A percentile compares a stretch with the other conserved stretches of the same genome.
Conservation (phyloP, 2,329 filamentous ascomycete genomes). For the Exophiala dermatitidis region DNA sequence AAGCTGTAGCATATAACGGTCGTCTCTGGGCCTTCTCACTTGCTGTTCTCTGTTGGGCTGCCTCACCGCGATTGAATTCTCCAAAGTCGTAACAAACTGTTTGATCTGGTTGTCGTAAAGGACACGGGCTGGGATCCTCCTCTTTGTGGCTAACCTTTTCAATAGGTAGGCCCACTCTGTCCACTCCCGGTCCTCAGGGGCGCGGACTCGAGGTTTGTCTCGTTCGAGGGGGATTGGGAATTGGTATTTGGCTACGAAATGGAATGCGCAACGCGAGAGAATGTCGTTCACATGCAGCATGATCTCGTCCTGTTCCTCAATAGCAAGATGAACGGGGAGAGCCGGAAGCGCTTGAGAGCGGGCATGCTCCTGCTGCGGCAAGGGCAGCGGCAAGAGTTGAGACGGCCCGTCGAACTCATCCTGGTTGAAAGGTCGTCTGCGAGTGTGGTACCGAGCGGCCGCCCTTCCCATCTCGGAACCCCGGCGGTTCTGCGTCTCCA, state of each 20-base stretch:
- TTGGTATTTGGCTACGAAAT: slow-evolving; percentile 86
- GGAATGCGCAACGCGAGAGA: slow-evolving; percentile 76
- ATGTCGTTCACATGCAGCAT: slow-evolving; percentile 75
- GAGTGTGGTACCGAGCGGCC: slow-evolving; percentile 23
- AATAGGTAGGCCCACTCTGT: slow-evolving; percentile 86
- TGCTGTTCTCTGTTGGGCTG: slow-evolving; percentile 39
- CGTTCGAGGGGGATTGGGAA: slow-evolving; percentile 79
- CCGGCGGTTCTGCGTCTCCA: slow-evolving; percentile 22
- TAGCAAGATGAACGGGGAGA: slow-evolving; percentile 72
- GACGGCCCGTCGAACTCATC: slow-evolving; percentile 87
- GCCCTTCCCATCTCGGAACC: slow-evolving; percentile 21
- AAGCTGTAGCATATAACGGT: slow-evolving; percentile 78
- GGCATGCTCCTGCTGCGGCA: slow-evolving; percentile 62
- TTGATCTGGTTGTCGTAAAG: slow-evolving; percentile 88
- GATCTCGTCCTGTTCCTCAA: slow-evolving; percentile 78
- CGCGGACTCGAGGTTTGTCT: slow-evolving; percentile 70
- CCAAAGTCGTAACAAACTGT: slow-evolving; percentile 78
- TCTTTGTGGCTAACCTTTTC: slow-evolving; percentile 77
- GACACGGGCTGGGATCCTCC: slow-evolving; percentile 73
- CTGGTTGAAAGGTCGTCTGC: slow-evolving; percentile 57
- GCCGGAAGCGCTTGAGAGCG: slow-evolving; percentile 75
- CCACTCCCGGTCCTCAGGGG: slow-evolving; percentile 75
- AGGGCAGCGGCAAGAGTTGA: slow-evolving; percentile 68
- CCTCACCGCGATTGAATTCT: slow-evolving; percentile 79
- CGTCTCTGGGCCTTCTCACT: slow-evolving; percentile 75